A percentile compares a stretch with the other conserved stretches of the same genome.
Evolutionary conservation across 1,139 yeast species (phyloP).

Genomic region (Suhomyces wounanorum): DNA sequence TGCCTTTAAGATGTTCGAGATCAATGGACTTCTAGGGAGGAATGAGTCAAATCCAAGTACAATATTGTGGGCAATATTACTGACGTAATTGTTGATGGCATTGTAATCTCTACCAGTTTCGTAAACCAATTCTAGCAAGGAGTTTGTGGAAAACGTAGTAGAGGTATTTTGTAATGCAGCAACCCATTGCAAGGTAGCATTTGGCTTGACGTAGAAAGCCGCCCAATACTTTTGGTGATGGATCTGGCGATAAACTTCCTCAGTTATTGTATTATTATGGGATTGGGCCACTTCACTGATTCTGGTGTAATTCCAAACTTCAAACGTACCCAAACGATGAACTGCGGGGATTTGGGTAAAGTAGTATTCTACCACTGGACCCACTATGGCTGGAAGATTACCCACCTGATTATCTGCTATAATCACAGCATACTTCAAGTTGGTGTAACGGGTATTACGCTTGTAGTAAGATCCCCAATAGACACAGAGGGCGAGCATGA

Average conservation of each 20-base stretch:
- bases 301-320: slow-evolving; percentile 25
- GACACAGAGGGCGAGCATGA: slow-evolving; percentile 27
- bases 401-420: slow-evolving; percentile 28
- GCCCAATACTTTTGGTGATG: slow-evolving; percentile 38
- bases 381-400: slow-evolving; percentile 28
- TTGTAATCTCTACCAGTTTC: slow-evolving; percentile 39
- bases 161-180: slow-evolving; percentile 21
- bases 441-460: slow-evolving; percentile 22
- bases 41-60: slow-evolving; percentile 17
- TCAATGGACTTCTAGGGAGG: slow-evolving; percentile 24
- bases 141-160: slow-evolving; percentile 18
- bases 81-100: slow-evolving; percentile 28
- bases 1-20: slow-evolving; percentile 21
- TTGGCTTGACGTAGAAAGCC: slow-evolving; percentile 30
- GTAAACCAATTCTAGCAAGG: slow-evolving; percentile 27
- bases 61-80: slow-evolving; percentile 21
- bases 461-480: slow-evolving; percentile 37
- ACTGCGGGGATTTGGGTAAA: slow-evolving; percentile 27
- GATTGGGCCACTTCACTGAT: slow-evolving; percentile 22
- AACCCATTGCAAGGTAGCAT: slow-evolving; percentile 28
- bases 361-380: slow-evolving; percentile 25
- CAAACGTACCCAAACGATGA: slow-evolving; percentile 26
- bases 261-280: slow-evolving; percentile 23
- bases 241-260: slow-evolving; percentile 32
- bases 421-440: slow-evolving; percentile 29